Conservation (phyloP, 2,329 filamentous ascomycete species). For the Podosphaera fusca region DNA sequence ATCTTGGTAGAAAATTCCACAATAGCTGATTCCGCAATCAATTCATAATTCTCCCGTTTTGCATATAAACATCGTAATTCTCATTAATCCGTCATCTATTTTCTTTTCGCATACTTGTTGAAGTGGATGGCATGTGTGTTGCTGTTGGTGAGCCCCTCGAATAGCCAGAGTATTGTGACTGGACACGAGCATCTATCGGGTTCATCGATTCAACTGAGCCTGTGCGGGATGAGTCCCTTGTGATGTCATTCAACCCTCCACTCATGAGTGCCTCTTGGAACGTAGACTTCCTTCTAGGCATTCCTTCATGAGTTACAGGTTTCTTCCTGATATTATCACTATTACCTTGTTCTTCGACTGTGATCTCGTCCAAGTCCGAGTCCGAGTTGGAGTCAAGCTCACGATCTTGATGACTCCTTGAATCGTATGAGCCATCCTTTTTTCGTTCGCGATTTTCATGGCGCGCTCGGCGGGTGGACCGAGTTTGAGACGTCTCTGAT, state of each 20-base stretch:
- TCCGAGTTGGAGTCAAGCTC: constrained; percentile 6
- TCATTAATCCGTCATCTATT: not conserved
- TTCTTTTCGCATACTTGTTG: not conserved
- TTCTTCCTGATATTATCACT: constrained; percentile 5
- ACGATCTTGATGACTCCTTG: constrained; percentile 2
- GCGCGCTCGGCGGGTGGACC: constrained; percentile 12
- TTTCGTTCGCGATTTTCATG: constrained; percentile 16
- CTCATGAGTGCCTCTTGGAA: constrained; percentile 13
- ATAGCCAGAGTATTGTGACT: constrained; percentile 8
- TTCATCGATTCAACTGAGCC: not conserved
- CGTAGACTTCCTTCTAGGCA: constrained; percentile 7
- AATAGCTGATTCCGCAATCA: too few relatives aligned
- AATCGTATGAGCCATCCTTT: constrained; percentile 3
- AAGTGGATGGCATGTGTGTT: not conserved
- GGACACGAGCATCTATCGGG: constrained; percentile 4
- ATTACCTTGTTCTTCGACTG: constrained; percentile 3
- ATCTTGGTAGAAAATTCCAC: too few relatives aligned
- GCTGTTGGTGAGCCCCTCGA: constrained; percentile 5
- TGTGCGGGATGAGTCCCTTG: not conserved
- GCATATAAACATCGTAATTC: too few relatives aligned
- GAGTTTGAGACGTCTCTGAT: constrained; percentile 10
- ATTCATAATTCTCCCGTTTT: too few relatives aligned
- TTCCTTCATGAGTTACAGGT: constrained; percentile 12
- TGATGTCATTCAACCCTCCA: constrained; percentile 9
- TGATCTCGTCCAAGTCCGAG: constrained; percentile 10